Evolutionary conservation across 2,329 filamentous ascomycete genomes (phyloP).

Genomic region (Hypoxylon sp.): DNA sequence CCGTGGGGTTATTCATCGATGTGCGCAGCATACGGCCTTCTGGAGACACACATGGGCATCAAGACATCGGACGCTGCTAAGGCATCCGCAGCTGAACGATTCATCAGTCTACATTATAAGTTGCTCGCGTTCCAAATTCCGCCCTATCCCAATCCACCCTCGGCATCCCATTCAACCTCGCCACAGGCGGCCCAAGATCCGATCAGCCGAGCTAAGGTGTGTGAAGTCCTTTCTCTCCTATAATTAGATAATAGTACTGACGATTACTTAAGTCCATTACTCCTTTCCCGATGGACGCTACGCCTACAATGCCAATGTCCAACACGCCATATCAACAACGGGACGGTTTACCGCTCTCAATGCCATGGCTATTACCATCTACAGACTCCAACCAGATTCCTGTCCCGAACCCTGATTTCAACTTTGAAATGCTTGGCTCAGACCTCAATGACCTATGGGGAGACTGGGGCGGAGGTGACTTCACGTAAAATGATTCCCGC

Average conservation of each 20-base stretch:
- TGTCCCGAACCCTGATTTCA: conserved; percentile 67
- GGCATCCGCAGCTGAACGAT: conserved; percentile 71
- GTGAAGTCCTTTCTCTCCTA: conserved; percentile 22
- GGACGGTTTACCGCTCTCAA: conserved; percentile 50
- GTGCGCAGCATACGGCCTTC: conserved; percentile 71
- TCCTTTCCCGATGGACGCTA: conserved; percentile 57
- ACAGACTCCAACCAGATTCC: conserved; percentile 54
- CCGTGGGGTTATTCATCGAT: conserved; percentile 76
- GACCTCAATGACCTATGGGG: conserved; percentile 71
- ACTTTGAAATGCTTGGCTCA: conserved; percentile 66
- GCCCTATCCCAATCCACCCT: conserved; percentile 55
- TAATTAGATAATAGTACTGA: conserved; percentile 47
- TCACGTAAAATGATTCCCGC: conserved; percentile 31
- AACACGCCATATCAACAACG: conserved; percentile 45
- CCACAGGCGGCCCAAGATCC: conserved; percentile 46
- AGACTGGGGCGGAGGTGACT: conserved; percentile 54
- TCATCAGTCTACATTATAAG: conserved; percentile 71
- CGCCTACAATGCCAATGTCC: conserved; percentile 45
- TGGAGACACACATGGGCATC: conserved; percentile 71
- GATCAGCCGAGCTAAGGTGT: conserved; percentile 54
- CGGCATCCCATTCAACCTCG: conserved; percentile 45
- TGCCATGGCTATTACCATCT: conserved; percentile 55
- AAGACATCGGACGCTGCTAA: conserved; percentile 71
- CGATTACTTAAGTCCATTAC: conserved; percentile 58
- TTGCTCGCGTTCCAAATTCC: conserved; percentile 69